Percentiles rank a stretch among this genome's conserved stretches.
Conservation (phyloP, 2,329 filamentous ascomycete genomes). For the Sordariomycetes sp. region DNA sequence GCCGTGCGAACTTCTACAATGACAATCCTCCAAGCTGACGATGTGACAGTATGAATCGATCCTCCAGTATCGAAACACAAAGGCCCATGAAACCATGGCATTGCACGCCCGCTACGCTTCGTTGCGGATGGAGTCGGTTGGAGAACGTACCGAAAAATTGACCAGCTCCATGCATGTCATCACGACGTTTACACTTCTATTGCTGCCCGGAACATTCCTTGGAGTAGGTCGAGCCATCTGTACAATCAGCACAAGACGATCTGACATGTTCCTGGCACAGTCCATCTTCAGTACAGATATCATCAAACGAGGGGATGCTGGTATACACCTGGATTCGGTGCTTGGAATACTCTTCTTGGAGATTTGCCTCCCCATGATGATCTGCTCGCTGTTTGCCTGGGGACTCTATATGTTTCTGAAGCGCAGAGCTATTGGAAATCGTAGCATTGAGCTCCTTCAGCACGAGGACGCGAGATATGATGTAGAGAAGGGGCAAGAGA, state of each 20-base stretch:
- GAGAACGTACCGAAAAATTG: background rate
- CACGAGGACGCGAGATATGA: too few relatives aligned
- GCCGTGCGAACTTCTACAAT: too few relatives aligned
- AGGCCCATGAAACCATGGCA: background rate
- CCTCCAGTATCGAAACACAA: background rate
- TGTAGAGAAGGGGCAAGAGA: too few relatives aligned
- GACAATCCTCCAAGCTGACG: background rate
- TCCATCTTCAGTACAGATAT: background rate
- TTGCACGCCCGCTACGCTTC: background rate
- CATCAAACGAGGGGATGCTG: background rate
- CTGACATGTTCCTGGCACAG: background rate
- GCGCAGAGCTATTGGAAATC: too few relatives aligned
- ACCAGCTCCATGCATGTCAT: background rate
- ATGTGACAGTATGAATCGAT: background rate
- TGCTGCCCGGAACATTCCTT: background rate
- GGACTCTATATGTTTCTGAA: too few relatives aligned
- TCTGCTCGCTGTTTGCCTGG: background rate
- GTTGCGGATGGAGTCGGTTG: background rate
- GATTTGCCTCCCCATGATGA: background rate
- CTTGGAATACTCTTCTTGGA: background rate
- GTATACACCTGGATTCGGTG: background rate
- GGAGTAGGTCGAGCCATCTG: background rate
- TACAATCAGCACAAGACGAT: background rate
- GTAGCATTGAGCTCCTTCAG: too few relatives aligned
- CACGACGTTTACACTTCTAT: background rate